Percentiles rank a stretch among this genome's conserved stretches.
Evolutionary conservation across 495 filamentous ascomycete species (phyloP).

Genomic region (Penicillium lagena): DNA sequence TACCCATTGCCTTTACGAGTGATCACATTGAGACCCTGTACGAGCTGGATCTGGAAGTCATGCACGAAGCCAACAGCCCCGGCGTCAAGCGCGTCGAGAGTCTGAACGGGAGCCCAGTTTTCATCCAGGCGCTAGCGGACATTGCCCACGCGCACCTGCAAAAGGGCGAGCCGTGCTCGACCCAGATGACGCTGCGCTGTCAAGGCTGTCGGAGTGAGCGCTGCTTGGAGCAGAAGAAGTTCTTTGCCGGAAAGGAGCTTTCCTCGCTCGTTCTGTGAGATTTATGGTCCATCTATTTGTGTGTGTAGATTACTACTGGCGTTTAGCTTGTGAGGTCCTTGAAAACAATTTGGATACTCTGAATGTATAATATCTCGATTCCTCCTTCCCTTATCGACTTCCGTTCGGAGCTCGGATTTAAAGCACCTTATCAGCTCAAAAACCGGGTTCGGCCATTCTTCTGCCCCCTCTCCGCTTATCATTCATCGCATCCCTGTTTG

Average conservation of each 20-base stretch:
- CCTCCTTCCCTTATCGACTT: too few relatives aligned
- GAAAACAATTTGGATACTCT: too few relatives aligned
- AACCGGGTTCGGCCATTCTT: not conserved
- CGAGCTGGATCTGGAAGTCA: conserved; percentile 93
- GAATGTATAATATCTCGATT: too few relatives aligned
- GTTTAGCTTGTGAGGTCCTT: not conserved
- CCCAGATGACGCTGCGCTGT: conserved; percentile 87
- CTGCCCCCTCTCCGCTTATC: conserved; percentile 1
- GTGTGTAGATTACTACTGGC: not conserved
- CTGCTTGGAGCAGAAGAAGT: conserved; percentile 87
- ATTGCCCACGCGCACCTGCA: conserved; percentile 74
- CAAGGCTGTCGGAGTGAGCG: conserved; percentile 89
- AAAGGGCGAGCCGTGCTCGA: conserved; percentile 60
- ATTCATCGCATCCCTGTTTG: not conserved
- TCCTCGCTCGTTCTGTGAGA: conserved; percentile 29
- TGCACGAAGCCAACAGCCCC: conserved; percentile 74
- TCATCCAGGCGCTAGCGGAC: conserved; percentile 85
- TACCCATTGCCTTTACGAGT: conserved; percentile 96
- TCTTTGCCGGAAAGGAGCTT: conserved; percentile 58
- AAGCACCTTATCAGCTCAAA: conserved; percentile 2
- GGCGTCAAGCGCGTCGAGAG: conserved; percentile 86
- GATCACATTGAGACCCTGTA: conserved; percentile 98
- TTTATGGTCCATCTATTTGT: not conserved
- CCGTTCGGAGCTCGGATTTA: conserved; percentile 1
- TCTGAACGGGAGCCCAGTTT: conserved; percentile 84